Base-by-base conservation (phyloP, 305 asterid species). In the Fraxinus angustifolia region DNA sequence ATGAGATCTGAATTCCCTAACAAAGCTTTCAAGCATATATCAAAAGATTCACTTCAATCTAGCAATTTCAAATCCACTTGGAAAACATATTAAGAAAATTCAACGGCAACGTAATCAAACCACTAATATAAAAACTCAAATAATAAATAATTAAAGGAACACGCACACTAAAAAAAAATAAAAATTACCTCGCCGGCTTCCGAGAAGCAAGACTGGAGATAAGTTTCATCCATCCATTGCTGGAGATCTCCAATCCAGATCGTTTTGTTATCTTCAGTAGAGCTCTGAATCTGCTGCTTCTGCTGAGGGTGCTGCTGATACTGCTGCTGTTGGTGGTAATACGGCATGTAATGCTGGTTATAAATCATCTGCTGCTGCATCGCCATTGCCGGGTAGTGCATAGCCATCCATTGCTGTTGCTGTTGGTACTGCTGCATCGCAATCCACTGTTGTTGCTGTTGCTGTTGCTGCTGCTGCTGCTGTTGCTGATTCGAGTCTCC, bases 231-330 rank as follows among this genome's bases (percentile, higher is more conserved):
- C 99, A 96, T 96, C 99, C 99, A 96, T 62, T 87, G 98, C 88
- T 90, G 98, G 73, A 96, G 98, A 92, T 96, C 99, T 67, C 98
- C 99, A 84, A 96, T 96, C 99, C 99, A 96, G 88, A 96, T 87
- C 85, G 99, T 93, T 83, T 89, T 90, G 68, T 96, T 96, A 83
- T 96, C 99, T 28, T 96, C 98, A 2, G 87, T 84, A 8, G 93
- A 78, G 79, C 82, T 83, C 84, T 91, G 98, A 89, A 89, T 88
- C 97, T 88, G 97, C 35, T 83, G 88, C 58, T 81, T 88, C 81
- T 84, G 81, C 75, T 71, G 88, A 71, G 80, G 89, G 45, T 85
- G 91, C 30, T 83, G 88, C 3, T 87, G 89, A 12, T 87, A 86
- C 40, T 88, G 87, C 73, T 84, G 87, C 75, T 86, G 91, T 58